Conservation (phyloP, 1,139 yeast genomes). For the Yamadazyma blattariae region DNA sequence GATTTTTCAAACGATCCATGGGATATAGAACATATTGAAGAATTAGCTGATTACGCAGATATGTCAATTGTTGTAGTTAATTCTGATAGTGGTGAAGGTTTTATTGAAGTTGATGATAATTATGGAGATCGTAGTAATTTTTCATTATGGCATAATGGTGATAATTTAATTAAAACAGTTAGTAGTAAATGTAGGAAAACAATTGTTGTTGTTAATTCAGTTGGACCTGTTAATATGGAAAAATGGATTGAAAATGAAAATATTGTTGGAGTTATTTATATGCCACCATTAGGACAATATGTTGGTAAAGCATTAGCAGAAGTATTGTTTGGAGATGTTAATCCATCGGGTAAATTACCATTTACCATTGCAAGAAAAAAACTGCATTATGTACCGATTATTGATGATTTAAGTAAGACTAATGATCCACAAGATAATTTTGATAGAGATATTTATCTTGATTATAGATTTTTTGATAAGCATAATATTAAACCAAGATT, state of each 20-base stretch:
- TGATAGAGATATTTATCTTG: conserved; percentile 50
- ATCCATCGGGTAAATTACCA: conserved; percentile 63
- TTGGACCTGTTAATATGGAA: conserved; percentile 61
- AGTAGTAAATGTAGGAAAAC: conserved; percentile 52
- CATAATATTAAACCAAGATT: conserved; percentile 54
- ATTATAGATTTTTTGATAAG: conserved; percentile 56
- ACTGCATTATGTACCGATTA: conserved; percentile 51
- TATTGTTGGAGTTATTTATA: conserved; percentile 53
- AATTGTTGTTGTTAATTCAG: conserved; percentile 54
- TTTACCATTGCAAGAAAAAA: conserved; percentile 59
- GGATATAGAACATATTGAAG: conserved; percentile 42
- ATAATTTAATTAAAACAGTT: conserved; percentile 46
- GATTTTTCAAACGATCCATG: conserved; percentile 43
- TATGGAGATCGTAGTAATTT: conserved; percentile 59
- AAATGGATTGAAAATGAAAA: conserved; percentile 57
- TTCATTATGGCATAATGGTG: conserved; percentile 62
- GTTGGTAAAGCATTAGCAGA: conserved; percentile 42
- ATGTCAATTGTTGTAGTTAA: conserved; percentile 51
- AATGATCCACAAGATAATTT: conserved; percentile 48
- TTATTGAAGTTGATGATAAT: conserved; percentile 54
- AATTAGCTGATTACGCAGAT: conserved; percentile 49
- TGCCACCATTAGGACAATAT: conserved; percentile 60
- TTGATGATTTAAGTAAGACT: conserved; percentile 37
- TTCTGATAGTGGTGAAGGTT: conserved; percentile 60
- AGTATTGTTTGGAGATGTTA: conserved; percentile 52